Base-by-base conservation (phyloP, 2,329 filamentous ascomycete species). In the Sporothrix mexicana region DNA sequence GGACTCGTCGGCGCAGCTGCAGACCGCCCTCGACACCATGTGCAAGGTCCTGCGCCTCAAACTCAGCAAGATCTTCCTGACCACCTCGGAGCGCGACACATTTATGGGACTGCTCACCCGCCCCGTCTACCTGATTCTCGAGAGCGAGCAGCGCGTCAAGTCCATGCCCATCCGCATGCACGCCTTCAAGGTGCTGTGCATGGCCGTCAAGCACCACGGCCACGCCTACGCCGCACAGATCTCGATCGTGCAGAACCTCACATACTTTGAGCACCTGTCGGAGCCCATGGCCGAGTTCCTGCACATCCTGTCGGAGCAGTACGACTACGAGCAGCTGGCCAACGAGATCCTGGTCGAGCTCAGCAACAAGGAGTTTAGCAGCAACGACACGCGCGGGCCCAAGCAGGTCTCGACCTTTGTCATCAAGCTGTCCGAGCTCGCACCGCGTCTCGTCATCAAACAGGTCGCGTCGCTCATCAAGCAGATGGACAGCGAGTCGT, bases 241-340 rank as follows among this genome's bases (percentile, higher is more conserved):
- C 66, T 97, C 95, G 62, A 97, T 99, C 78, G 95, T 98, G 71
- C 96, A 99, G 81, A 98, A 96, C 79, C 84, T 99, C 76, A 97
- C 96, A 5, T 99, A 99, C 80, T 99, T 98, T 78, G 96, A 99
- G 82, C 96, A 99, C 81, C 84, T 99, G n/a, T 95, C 96, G 0
- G 96, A 99, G 79, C 96, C 96, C 1, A 99, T 99, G 96, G 96
- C 96, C 45, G 97, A 99, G 80, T 97, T 99, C 78, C 85, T 99
- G 4, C 94, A 98, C 78, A 99, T 98, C 78, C 86, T 99, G 36
- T 92, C 95, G 0, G 95, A 98, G 80, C 95, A 98, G 84, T 99
- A 98, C 83, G 96, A 99, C 82, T 97, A 98, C 80, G 93, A 95
- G 17, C 96, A 99, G 79, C 87, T 99, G 9, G 92, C 94, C 4